Evolutionary conservation across 1,284 basidiomycete species (phyloP).

Genomic region (Sanghuangporus sanghuang): DNA sequence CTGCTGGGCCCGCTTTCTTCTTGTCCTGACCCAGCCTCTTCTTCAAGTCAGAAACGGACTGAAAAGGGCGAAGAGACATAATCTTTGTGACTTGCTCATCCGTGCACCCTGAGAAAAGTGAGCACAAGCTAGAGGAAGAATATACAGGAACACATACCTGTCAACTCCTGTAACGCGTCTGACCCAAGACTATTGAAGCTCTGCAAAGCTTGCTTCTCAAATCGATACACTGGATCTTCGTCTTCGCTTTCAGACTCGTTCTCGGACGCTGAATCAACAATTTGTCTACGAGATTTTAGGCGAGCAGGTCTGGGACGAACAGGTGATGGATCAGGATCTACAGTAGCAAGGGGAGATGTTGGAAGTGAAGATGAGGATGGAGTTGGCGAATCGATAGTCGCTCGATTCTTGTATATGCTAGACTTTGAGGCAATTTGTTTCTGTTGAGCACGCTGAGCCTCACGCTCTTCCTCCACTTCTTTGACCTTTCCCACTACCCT

Average conservation of each 20-base stretch:
- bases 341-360: conserved; percentile 15
- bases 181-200: conserved; percentile 81
- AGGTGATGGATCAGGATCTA: conserved; percentile 33
- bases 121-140: conserved; percentile 16
- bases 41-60: conserved; percentile 73
- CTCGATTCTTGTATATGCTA: conserved; percentile 67
- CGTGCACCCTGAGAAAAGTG: conserved; percentile 63
- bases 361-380: conserved; percentile 21
- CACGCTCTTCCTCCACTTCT: conserved; percentile 63
- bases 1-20: conserved; percentile 75
- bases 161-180: conserved; percentile 82
- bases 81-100: conserved; percentile 80
- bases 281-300: conserved; percentile 50
- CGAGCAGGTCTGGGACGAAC: conserved; percentile 36
- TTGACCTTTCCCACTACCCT: conserved; percentile 47
- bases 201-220: conserved; percentile 51
- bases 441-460: conserved; percentile 53
- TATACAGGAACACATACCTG: conserved; percentile 50
- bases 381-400: conserved; percentile 37
- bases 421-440: conserved; percentile 74
- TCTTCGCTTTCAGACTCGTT: conserved; percentile 26
- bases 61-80: conserved; percentile 78
- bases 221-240: conserved; percentile 23
- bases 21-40: conserved; percentile 74
- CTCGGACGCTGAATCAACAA: conserved; percentile 58